Conservation (phyloP, 2,329 filamentous ascomycete species). For the Xylariales sp. region DNA sequence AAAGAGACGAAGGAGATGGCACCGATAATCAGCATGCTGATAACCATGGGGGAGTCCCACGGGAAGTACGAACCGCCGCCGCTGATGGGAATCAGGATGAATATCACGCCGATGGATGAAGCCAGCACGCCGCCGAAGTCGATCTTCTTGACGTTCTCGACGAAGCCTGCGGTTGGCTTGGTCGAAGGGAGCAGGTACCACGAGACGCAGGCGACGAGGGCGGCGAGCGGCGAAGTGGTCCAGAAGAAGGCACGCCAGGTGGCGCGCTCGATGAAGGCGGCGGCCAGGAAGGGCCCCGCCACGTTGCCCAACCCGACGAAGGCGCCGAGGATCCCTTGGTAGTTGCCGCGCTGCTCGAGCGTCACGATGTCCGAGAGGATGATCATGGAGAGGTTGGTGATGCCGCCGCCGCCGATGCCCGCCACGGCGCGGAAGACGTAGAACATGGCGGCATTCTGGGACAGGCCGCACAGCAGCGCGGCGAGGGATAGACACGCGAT, state of each 20-base stretch:
- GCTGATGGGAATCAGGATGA: slow-evolving; percentile 60
- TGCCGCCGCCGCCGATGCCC: slow-evolving; percentile 30
- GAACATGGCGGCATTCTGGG: slow-evolving; percentile 23
- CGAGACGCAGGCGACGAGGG: slow-evolving; percentile 37
- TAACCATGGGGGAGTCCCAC: slow-evolving; percentile 53
- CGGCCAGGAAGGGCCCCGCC: slow-evolving; percentile 40
- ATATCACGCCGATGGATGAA: slow-evolving; percentile 51
- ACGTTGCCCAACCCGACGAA: slow-evolving; percentile 40
- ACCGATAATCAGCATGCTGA: slow-evolving; percentile 53
- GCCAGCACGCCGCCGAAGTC: slow-evolving; percentile 55
- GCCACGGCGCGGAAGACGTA: slow-evolving; percentile 29
- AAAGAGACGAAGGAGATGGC: slow-evolving; percentile 41
- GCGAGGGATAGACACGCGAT: slow-evolving; percentile 22
- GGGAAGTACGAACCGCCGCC: slow-evolving; percentile 51
- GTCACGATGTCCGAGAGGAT: slow-evolving; percentile 32
- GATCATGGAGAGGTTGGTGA: slow-evolving; percentile 30
- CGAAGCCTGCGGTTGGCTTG: slow-evolving; percentile 38
- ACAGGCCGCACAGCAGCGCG: slow-evolving; percentile 27
- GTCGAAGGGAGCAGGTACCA: slow-evolving; percentile 49
- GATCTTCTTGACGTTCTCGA: slow-evolving; percentile 47
- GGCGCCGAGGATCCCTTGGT: slow-evolving; percentile 37
- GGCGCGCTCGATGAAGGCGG: slow-evolving; percentile 30
- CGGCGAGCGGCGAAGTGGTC: slow-evolving; percentile 46
- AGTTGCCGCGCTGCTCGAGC: slow-evolving; percentile 28
- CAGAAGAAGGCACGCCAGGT: slow-evolving; percentile 34